Percentiles rank a stretch among this genome's conserved stretches.
These are phyloP conservation scores for Diversispora epigaea DNA, from an alignment of 192 early-diverging fungal genomes.

Conservation along the genomic window DNA sequence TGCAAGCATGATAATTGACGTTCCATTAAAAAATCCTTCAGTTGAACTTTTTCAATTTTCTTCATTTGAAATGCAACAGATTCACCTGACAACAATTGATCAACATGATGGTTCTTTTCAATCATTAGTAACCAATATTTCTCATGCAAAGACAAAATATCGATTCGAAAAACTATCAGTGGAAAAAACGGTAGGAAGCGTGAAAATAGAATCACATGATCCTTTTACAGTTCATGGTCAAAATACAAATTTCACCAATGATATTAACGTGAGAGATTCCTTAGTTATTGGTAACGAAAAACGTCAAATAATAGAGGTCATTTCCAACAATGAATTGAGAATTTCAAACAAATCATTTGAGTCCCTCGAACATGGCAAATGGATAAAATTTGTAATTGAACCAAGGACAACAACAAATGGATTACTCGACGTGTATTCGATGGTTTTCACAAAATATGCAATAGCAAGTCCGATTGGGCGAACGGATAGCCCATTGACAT, in stretches of 20 bases:
- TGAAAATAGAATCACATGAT: constrained; percentile 7
- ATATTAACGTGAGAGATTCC: constrained; percentile 11
- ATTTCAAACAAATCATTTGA: neutral
- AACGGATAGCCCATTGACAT: neutral
- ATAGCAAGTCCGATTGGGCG: constrained; percentile 8
- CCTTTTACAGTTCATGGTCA: constrained; percentile 20
- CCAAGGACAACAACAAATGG: constrained; percentile 17
- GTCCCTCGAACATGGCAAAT: neutral
- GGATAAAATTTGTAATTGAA: constrained; percentile 1
- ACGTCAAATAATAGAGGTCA: constrained; percentile 10
- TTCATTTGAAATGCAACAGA: constrained; percentile 16
- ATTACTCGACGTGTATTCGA: constrained; percentile 23
- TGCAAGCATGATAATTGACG: neutral
- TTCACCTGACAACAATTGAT: constrained; percentile 12
- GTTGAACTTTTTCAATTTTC: constrained; percentile 21
- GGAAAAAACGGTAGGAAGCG: neutral
- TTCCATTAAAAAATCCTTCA: constrained; percentile 9
- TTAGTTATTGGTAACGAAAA: constrained; percentile 31
- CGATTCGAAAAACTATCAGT: neutral
- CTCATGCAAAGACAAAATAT: constrained; percentile 24
- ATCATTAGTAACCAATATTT: constrained; percentile 15
- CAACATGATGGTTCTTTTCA: constrained; percentile 1
- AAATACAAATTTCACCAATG: constrained; percentile 8
- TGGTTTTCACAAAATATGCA: constrained; percentile 29
- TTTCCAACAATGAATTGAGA: constrained; percentile 20